A percentile compares a stretch with the other conserved stretches of the same genome.
Evolutionary conservation across 345 rosid species (phyloP).

Genomic region (Eutrema heterophyllum): DNA sequence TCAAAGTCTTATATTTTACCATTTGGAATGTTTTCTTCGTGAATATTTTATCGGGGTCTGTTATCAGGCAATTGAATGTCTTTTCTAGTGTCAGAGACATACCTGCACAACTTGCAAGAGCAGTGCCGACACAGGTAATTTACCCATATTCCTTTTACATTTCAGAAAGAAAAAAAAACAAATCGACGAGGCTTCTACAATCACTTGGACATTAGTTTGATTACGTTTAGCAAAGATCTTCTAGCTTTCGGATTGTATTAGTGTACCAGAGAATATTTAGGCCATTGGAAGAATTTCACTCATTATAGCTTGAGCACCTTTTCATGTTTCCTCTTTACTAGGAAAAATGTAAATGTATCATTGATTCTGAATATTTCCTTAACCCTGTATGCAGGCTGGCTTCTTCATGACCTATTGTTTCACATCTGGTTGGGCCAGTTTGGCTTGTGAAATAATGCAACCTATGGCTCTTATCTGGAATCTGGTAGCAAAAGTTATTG

Average conservation of each 20-base stretch:
- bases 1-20: constrained; percentile 78
- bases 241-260: background rate
- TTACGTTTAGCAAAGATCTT: background rate
- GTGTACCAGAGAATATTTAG: background rate
- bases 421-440: constrained; percentile 89
- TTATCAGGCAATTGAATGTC: constrained; percentile 50
- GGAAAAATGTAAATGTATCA: background rate
- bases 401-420: constrained; percentile 88
- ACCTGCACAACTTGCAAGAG: constrained; percentile 68
- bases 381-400: constrained; percentile 59
- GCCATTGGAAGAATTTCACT: background rate
- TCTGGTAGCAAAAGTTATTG: constrained; percentile 38
- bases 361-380: constrained; percentile 18
- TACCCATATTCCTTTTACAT: background rate
- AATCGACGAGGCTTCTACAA: background rate
- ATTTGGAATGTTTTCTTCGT: constrained; percentile 97
- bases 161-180: background rate
- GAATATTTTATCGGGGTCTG: constrained; percentile 77
- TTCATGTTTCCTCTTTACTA: background rate
- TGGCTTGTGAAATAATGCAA: constrained; percentile 74
- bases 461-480: constrained; percentile 54
- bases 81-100: constrained; percentile 60
- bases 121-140: constrained; percentile 77
- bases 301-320: background rate
- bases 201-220: background rate